A percentile compares a stretch with the other conserved stretches of the same genome.
Conservation (phyloP, 768 basidiomycete genomes). For the Suillus brevipes region DNA sequence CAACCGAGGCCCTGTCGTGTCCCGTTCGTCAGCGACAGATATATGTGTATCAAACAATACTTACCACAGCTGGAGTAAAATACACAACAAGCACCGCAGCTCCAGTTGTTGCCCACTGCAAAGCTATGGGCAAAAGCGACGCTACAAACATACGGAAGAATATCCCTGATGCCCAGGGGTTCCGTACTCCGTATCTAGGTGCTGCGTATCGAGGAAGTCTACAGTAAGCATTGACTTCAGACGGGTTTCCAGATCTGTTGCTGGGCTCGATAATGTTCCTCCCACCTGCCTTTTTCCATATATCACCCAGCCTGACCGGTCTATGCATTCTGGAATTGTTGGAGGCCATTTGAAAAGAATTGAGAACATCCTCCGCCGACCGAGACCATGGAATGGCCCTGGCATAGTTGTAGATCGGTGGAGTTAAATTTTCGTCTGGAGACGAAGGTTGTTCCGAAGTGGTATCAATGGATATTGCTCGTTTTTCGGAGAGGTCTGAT, state of each 20-base stretch:
- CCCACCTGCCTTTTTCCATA: slow-evolving; percentile 9
- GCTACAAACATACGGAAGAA: slow-evolving; percentile 22
- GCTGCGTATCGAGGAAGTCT: slow-evolving; percentile 2
- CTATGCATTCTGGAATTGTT: slow-evolving; percentile 11
- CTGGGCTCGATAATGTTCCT: slow-evolving; percentile 3
- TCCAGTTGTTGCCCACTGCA: slow-evolving; percentile 30
- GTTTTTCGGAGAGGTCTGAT: slow-evolving; percentile 1
- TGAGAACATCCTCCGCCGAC: slow-evolving; percentile 2
- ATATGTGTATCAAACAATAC: background rate
- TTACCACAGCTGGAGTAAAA: slow-evolving; percentile 26
- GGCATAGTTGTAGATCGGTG: slow-evolving; percentile 28
- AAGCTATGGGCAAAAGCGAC: slow-evolving; percentile 18
- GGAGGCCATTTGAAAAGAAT: slow-evolving; percentile 7
- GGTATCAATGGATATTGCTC: slow-evolving; percentile 5
- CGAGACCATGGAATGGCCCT: slow-evolving; percentile 23
- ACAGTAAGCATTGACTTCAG: slow-evolving; percentile 20
- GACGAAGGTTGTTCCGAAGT: slow-evolving; percentile 5
- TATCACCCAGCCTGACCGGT: slow-evolving; percentile 10
- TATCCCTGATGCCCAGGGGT: slow-evolving; percentile 19
- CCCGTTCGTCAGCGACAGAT: background rate
- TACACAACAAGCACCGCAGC: slow-evolving; percentile 25
- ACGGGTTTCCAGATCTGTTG: slow-evolving; percentile 11
- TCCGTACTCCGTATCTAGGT: slow-evolving; percentile 1
- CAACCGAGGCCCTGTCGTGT: slow-evolving; percentile 32
- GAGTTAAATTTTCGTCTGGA: slow-evolving; percentile 26